Base-by-base conservation (phyloP, 306 rosid species). In the Acacia acuminata region DNA sequence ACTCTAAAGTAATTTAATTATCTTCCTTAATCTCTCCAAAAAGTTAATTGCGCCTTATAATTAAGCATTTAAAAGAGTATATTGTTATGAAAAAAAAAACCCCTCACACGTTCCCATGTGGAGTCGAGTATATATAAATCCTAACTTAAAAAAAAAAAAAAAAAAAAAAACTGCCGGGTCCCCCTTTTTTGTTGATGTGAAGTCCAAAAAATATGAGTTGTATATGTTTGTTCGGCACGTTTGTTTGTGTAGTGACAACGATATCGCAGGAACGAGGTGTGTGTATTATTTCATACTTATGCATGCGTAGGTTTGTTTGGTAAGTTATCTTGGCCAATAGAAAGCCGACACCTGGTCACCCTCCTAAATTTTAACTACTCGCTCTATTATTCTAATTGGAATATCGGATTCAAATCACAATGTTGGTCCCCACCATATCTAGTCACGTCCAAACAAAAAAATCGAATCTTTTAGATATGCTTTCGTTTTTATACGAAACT, bases 401-500 rank as follows among this genome's bases (percentile, higher is more conserved):
- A 61, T 61, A 73, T 71, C 20, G 25, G 64, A 70, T 27, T 24
- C 15, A 72, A 8, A 50, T 74, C 16, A 0, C 5, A 25, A 77
- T 79, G 3, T 48, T 77, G 87, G 81, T 56, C 83, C 83, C 83
- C 81, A 65, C 84, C 74, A 50, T 82, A 80, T 75, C 75, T 45
- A 67, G 77, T 84, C 83, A 84, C 83, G 56, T 82, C 87, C 64
- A 81, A 63, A 77, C 32, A 61, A 8, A 70, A 81, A 43, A 78
- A 53, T 76, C 85, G 82, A 63, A 77, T 88, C 86, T 30, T 25
- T 53, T 16, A 71, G 77, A 77, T 40, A 83, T 24, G 72, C 45
- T 84, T 79, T 72, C 76, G 82, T 22, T 45, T 61, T 61, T 72
- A 72, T 80, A 7, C 58, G 85, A 80, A 67, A 71, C 65, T 71